These are phyloP conservation scores for Panicum hallii DNA, from an alignment of 202 grass and related monocot species.

Conservation along the genomic window DNA sequence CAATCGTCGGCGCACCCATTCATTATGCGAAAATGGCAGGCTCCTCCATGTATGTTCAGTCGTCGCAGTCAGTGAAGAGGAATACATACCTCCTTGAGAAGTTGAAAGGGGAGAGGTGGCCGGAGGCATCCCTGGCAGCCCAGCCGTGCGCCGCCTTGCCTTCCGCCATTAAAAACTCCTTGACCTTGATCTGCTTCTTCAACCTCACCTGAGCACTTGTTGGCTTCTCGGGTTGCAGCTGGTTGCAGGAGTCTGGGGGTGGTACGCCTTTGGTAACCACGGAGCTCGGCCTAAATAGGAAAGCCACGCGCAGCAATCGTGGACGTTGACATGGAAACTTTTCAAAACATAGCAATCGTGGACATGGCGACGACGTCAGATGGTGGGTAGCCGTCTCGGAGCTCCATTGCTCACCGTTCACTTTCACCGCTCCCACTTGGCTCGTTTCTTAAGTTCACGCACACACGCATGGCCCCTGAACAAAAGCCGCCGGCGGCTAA, in stretches of 20 bases:
- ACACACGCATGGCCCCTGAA: background rate
- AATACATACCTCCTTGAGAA: conserved; percentile 50
- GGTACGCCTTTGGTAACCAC: background rate
- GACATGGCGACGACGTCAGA: background rate
- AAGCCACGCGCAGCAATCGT: background rate
- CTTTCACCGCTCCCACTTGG: background rate
- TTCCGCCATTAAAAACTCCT: conserved; percentile 12
- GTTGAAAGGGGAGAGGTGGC: conserved; percentile 52
- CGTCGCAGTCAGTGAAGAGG: background rate
- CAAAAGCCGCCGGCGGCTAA: background rate
- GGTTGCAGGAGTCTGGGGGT: background rate
- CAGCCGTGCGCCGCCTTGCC: conserved; percentile 45
- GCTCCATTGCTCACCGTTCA: background rate
- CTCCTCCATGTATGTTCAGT: background rate
- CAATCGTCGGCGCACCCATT: background rate
- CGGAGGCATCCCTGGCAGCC: conserved; percentile 56
- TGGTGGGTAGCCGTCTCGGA: background rate
- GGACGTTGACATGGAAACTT: no score
- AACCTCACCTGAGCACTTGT: background rate
- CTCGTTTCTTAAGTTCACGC: background rate
- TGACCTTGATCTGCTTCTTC: background rate
- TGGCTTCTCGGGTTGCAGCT: background rate
- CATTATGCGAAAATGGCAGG: background rate
- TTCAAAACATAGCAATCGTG: background rate
- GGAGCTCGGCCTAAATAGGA: background rate